A percentile compares a stretch with the other conserved stretches of the same genome.
phyloP scores from a whole-genome alignment of 805 yeast genomes.

The Ogataea parapolymorpha region DNA sequence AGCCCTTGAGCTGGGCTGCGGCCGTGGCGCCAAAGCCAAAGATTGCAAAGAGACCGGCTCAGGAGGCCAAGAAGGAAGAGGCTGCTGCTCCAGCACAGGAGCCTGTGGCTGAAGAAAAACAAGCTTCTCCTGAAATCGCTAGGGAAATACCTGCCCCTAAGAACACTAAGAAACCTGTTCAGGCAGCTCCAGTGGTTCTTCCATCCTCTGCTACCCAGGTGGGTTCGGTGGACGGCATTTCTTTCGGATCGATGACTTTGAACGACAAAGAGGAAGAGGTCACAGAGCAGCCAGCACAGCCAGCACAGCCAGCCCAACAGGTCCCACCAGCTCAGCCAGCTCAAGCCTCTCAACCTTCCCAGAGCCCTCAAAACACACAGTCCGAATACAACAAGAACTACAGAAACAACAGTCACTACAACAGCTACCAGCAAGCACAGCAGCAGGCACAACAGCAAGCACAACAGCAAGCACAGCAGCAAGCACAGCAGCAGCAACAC shows the following conservation, averaged over 20 bases:
- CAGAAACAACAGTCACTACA: constrained; percentile 10
- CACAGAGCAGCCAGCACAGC: constrained; percentile 17
- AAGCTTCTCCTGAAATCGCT: constrained; percentile 1
- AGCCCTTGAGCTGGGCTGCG: constrained; percentile 24
- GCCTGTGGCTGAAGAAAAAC: neutral
- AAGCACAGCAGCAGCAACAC: constrained; percentile 14
- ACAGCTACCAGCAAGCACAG: constrained; percentile 13
- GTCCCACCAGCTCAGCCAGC: neutral
- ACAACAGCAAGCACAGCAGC: constrained; percentile 16
- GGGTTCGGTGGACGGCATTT: constrained; percentile 46
- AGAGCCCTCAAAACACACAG: neutral
- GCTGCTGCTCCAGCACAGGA: constrained; percentile 7
- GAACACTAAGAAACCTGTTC: constrained; percentile 11
- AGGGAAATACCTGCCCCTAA: constrained; percentile 7
- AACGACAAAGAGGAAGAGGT: constrained; percentile 42
- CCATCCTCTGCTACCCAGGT: constrained; percentile 46
- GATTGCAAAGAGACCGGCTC: constrained; percentile 21
- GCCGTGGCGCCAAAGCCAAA: constrained; percentile 27
- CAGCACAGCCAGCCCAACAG: constrained; percentile 10
- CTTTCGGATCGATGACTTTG: constrained; percentile 52
- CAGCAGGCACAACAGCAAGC: constrained; percentile 16
- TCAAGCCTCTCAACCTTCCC: neutral
- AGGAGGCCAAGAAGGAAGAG: constrained; percentile 17
- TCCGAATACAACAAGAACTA: constrained; percentile 17
- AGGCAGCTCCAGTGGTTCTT: constrained; percentile 39